Evolutionary conservation across 306 rosid species (phyloP).

Genomic region (Ormosia semicastrata): DNA sequence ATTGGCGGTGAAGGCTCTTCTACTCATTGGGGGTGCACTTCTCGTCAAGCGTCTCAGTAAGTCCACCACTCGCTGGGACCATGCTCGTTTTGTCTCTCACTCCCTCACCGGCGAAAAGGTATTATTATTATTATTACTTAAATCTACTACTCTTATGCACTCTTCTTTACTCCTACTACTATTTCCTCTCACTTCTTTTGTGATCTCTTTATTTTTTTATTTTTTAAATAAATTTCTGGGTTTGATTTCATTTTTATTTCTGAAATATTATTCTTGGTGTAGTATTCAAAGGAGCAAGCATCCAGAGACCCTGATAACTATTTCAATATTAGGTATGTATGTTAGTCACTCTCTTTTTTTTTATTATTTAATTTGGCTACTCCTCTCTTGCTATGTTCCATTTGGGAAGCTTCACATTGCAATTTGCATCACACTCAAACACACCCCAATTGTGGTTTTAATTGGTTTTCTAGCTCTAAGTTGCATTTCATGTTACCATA

Average conservation of each 20-base stretch:
- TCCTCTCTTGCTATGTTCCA: background rate
- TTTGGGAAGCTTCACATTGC: background rate
- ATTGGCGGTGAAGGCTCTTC: constrained; percentile 59
- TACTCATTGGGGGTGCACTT: constrained; percentile 84
- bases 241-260: background rate
- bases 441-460: background rate
- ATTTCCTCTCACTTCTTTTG: background rate
- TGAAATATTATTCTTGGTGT: background rate
- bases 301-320: constrained; percentile 87
- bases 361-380: background rate
- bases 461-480: background rate
- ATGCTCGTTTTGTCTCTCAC: constrained; percentile 71
- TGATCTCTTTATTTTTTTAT: no score
- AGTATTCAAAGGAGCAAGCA: constrained; percentile 92
- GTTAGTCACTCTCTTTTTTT: background rate
- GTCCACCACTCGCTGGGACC: constrained; percentile 99
- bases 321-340: constrained; percentile 82
- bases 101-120: constrained; percentile 93
- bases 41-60: constrained; percentile 86
- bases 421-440: background rate
- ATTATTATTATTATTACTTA: background rate
- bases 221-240: background rate
- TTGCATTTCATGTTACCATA: background rate
- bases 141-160: no score
- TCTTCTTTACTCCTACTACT: background rate